Evolutionary conservation across 192 early-diverging fungal species (phyloP).

Genomic region (Podila horticola): DNA sequence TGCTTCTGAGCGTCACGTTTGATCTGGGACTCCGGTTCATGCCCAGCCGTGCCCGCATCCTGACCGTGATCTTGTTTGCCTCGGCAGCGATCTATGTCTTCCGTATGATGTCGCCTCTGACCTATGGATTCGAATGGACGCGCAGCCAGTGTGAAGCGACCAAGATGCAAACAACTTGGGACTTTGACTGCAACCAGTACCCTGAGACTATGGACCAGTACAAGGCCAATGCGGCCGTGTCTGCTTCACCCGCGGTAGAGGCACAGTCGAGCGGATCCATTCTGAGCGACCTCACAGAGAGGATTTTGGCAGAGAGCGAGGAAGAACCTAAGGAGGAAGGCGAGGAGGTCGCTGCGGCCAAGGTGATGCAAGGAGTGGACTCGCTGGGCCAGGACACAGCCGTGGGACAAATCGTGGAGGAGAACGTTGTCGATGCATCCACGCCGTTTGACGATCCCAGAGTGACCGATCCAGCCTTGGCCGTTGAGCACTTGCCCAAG

Average conservation of each 20-base stretch:
- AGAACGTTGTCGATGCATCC: not conserved
- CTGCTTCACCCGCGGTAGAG: not conserved
- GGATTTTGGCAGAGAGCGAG: not conserved
- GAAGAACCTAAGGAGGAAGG: not conserved
- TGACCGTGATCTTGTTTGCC: constrained; percentile 61
- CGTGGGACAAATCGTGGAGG: not conserved
- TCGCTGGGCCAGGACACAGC: not conserved
- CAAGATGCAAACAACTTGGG: constrained; percentile 87
- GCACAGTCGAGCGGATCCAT: not conserved
- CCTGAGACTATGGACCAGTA: constrained; percentile 33
- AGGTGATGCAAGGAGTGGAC: not conserved
- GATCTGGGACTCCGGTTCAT: constrained; percentile 79
- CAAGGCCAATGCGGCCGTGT: not conserved
- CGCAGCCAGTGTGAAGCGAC: constrained; percentile 76
- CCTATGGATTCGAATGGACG: constrained; percentile 85
- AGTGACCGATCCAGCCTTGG: constrained; percentile 15
- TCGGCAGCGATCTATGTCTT: constrained; percentile 70
- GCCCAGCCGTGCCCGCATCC: constrained; percentile 58
- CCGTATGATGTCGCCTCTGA: constrained; percentile 77
- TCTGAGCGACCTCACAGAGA: not conserved
- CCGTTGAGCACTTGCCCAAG: not conserved
- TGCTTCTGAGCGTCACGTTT: constrained; percentile 74
- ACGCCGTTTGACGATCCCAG: not conserved
- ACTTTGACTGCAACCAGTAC: constrained; percentile 75
- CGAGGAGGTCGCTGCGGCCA: constrained; percentile 1